Evolutionary conservation across 768 basidiomycete species (phyloP).

Genomic region (Hygrophoropsis aurantiaca): DNA sequence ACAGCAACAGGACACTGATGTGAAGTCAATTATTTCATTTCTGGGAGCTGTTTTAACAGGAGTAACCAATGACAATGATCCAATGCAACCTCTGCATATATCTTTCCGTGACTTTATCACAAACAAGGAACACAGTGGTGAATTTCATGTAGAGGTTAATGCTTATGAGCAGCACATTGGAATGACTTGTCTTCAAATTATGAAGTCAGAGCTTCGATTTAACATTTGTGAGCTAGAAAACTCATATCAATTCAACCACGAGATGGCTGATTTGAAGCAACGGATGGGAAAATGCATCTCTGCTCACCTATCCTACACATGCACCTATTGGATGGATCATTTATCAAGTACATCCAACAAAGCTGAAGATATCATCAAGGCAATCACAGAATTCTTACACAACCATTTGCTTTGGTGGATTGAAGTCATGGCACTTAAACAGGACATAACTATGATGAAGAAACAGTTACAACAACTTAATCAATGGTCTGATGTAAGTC

Average conservation of each 20-base stretch:
- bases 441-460: background rate
- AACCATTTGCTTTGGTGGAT: conserved; percentile 7
- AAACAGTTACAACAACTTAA: too few species aligned
- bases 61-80: background rate
- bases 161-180: too few species aligned
- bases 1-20: too few species aligned
- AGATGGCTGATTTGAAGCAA: conserved; percentile 7
- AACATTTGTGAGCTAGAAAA: conserved; percentile 32
- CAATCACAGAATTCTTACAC: conserved; percentile 2
- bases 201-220: conserved; percentile 28
- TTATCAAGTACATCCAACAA: background rate
- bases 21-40: background rate
- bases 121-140: conserved; percentile 8
- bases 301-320: conserved; percentile 7
- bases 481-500: too few species aligned
- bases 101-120: conserved; percentile 27
- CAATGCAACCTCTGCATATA: conserved; percentile 20
- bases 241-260: conserved; percentile 23
- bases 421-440: conserved; percentile 2
- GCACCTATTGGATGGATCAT: conserved; percentile 11
- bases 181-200: conserved; percentile 13
- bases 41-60: conserved; percentile 8
- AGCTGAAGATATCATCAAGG: background rate
- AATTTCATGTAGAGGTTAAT: conserved; percentile 9
- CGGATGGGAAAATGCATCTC: conserved; percentile 4